Evolutionary conservation across 805 yeast genomes (phyloP), one percentile per base, ranked within the genome.

Genomic region (Torulaspora microellipsoides): DNA sequence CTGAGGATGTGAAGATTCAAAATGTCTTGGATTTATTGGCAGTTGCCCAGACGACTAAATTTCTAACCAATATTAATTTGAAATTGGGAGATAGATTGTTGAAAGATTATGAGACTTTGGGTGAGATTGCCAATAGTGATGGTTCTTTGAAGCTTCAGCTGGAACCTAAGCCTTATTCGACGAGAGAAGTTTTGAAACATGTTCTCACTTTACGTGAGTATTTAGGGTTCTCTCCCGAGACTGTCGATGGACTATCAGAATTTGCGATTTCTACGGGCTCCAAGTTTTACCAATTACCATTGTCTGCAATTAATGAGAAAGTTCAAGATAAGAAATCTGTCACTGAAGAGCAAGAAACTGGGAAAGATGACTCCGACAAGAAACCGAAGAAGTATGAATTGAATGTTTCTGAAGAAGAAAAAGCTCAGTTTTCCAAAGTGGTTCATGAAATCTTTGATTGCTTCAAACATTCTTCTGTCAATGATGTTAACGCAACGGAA

Each of bases 241-340:
- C 60, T 15, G 57, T 48, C 2, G 69, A 65, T 43, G 58, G 54
- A 12, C 36, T 62, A 15, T 54, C 67, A 15, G 64, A 61, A 15
- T 63, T 50, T 52, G 62, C 67, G 1, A 45, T 56, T 29, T 61
- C 68, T 8, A 56, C 64, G 8, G 62, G 62, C 20, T 49, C 60
- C 8, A 62, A 56, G 38, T 62, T 63, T 45, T 51, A 50, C 32
- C 48, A 49, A 10, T 43, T 65, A 43, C 56, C 56, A 15, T 53
- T 64, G 13, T 44, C 38, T 15, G 51, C 49, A 11, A 51, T 60
- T 13, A 54, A 53, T 32, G 50, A 52, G 30, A 43, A 46, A 30
- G 25, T 32, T 15, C 40, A 43, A 15, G 41, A 48, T 15, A 39
- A 38, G n/a, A 47, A 47, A 15, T 46, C 43, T 33, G 38, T 34